Evolutionary conservation across 345 rosid species (phyloP).

Genomic region (Rubroshorea leprosula): DNA sequence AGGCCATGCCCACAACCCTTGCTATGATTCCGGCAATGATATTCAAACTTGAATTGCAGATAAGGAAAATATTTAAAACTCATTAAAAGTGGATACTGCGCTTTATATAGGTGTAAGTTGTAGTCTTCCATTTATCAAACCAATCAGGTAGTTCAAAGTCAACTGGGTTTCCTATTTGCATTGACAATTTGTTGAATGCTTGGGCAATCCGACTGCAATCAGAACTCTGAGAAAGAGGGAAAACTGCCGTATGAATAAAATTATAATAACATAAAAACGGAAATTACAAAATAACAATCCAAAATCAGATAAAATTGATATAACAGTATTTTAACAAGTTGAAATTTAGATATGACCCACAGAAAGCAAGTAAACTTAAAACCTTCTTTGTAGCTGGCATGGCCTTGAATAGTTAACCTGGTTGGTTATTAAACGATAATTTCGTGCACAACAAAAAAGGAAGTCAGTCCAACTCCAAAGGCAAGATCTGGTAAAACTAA

Average conservation of each 20-base stretch:
- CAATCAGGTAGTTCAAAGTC: constrained; percentile 88
- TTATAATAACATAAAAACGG: background rate
- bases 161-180: constrained; percentile 52
- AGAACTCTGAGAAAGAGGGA: constrained; percentile 39
- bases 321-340: background rate
- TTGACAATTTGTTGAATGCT: constrained; percentile 56
- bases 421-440: too few species aligned
- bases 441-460: too few species aligned
- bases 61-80: background rate
- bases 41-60: background rate
- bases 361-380: background rate
- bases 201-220: constrained; percentile 34
- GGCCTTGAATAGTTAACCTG: too few species aligned
- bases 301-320: background rate
- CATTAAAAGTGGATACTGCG: constrained; percentile 71
- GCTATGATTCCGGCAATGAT: background rate
- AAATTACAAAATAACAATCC: background rate
- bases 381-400: too few species aligned
- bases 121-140: constrained; percentile 61
- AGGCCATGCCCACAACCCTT: too few species aligned
- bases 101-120: constrained; percentile 58
- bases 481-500: too few species aligned
- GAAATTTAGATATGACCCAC: background rate
- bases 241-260: background rate
- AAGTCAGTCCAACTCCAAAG: too few species aligned